Conservation (phyloP, 1,139 yeast species). For the Suhomyces panamericanus region DNA sequence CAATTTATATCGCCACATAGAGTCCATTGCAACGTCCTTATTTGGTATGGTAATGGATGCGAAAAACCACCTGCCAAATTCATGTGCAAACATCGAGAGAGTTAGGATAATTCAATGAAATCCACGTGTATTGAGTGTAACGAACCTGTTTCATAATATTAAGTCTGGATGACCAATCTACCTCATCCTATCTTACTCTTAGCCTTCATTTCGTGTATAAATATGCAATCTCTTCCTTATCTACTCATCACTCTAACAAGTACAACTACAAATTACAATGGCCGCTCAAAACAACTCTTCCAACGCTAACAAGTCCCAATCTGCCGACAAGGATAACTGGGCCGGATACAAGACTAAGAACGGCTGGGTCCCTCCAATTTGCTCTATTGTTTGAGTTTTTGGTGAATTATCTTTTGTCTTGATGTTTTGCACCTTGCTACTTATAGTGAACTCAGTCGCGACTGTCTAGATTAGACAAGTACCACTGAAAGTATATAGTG, state of each 20-base stretch:
- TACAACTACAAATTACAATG: constrained; percentile 1
- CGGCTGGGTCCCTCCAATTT: constrained; percentile 4
- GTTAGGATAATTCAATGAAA: no score
- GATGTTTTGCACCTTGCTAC: no score
- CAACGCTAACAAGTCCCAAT: constrained; percentile 7
- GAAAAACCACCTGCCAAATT: no score
- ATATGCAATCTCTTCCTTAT: background rate
- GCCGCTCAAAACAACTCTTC: constrained; percentile 10
- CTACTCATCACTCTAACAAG: background rate
- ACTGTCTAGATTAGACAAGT: no score
- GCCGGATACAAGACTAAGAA: background rate
- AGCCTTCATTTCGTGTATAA: background rate
- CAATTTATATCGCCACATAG: background rate
- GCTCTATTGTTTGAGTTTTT: constrained; percentile 5
- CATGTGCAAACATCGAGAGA: no score
- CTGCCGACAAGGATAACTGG: constrained; percentile 11
- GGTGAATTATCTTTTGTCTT: background rate
- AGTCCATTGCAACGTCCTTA: no score
- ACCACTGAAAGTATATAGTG: no score
- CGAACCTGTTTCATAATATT: no score
- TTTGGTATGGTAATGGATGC: no score
- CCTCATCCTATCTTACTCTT: no score
- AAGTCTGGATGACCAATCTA: no score
- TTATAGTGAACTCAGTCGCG: background rate
- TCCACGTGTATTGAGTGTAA: no score